These are phyloP conservation scores for Neurospora africana DNA, from an alignment of 495 filamentous ascomycete species.

Conservation along the genomic window DNA sequence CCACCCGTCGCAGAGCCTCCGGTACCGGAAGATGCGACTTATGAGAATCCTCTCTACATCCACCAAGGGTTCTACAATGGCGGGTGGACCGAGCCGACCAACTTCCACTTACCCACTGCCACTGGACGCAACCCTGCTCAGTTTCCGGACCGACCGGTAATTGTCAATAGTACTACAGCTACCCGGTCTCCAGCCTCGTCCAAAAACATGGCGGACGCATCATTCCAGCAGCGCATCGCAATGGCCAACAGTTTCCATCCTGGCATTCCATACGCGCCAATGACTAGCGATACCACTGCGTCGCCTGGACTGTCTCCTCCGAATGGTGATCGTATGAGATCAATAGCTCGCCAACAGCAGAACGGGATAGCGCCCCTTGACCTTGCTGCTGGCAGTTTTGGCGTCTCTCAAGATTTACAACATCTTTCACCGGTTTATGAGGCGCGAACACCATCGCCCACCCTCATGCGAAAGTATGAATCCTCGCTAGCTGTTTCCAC, in stretches of 20 bases:
- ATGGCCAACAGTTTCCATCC: slow-evolving; percentile 12
- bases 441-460: slow-evolving; percentile 41
- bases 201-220: slow-evolving; percentile 11
- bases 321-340: slow-evolving; percentile 17
- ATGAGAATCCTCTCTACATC: slow-evolving; percentile 33
- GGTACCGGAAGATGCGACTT: slow-evolving; percentile 15
- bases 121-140: slow-evolving; percentile 19
- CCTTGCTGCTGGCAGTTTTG: slow-evolving; percentile 28
- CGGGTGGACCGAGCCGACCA: slow-evolving; percentile 13
- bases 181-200: slow-evolving; percentile 13
- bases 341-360: slow-evolving; percentile 25
- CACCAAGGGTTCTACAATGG: slow-evolving; percentile 18
- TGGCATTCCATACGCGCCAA: slow-evolving; percentile 10
- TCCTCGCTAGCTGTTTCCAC: slow-evolving; percentile 7
- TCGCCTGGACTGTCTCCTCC: slow-evolving; percentile 12
- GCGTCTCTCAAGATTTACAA: slow-evolving; percentile 25
- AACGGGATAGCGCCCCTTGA: slow-evolving; percentile 37
- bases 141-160: slow-evolving; percentile 30
- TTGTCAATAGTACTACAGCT: slow-evolving; percentile 39
- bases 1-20: slow-evolving; percentile 15
- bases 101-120: slow-evolving; percentile 7
- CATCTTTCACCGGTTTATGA: slow-evolving; percentile 49
- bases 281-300: slow-evolving; percentile 10
- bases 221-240: slow-evolving; percentile 22
- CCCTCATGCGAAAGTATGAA: slow-evolving; percentile 28